Evolutionary conservation across 2,329 filamentous ascomycete genomes (phyloP), one percentile per base, ranked within the genome.

Genomic region (Elsinoe batatas): DNA sequence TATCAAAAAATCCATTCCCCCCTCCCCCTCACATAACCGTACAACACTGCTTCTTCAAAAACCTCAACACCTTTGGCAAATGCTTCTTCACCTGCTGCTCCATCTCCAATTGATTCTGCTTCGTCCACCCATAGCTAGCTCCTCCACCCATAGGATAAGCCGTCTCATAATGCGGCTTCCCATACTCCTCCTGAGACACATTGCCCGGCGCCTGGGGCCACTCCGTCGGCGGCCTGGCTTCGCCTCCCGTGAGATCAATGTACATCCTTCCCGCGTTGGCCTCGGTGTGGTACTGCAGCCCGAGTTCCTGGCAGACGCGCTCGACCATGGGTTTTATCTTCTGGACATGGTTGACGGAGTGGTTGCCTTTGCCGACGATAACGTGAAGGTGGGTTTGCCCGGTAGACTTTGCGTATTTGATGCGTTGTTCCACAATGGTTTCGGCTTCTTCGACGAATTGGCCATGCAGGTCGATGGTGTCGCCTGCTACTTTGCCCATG

Each of bases 261-360:
- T 88, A 95, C 40, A 98, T 91, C 13, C 90, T 76, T 0, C 93
- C 93, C 7, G 85, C 86, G 63, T 98, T 97, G 49, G 87, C 84
- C 74, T 97, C 93, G 1, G 89, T 94, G 56, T 79, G 73, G 71
- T 87, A 96, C 64, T 90, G 80, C 55, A 98, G 76, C 0, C 91
- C 88, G 43, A 95, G 72, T 68, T 96, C 86, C 49, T 76, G 79
- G 71, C 91, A 95, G 49, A 97, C 77, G 68, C 87, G 79, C 73
- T 97, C 91, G 42, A 97, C 89, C 59, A 87, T 80, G n/a, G 93
- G 93, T 74, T 95, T 96, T 71, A 98, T 84, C 77, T 93, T 96
- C 71, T 95, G 89, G 20, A 97, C 79, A 65, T 93, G 86, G 61
- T 84, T 80, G 8, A 73, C 75, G 51, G 83, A 88, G 73, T 98